Conservation (phyloP, 257 asterid genomes). For the Scutellaria galericulata region DNA sequence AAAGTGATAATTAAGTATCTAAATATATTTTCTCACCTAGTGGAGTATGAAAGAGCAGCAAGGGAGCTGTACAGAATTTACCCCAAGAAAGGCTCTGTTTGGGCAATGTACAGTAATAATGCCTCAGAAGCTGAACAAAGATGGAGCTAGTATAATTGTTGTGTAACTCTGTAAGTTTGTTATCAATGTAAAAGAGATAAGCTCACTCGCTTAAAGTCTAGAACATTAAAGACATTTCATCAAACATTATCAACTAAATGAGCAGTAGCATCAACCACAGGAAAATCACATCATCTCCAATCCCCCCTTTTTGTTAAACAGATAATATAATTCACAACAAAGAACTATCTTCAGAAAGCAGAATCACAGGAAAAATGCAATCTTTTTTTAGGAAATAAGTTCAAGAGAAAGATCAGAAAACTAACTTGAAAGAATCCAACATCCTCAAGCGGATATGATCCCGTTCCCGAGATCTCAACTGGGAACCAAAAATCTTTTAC, state of each 20-base stretch:
- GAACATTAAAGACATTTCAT: background rate
- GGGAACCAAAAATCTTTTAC: background rate
- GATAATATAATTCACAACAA: background rate
- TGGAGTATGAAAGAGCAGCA: slow-evolving; percentile 72
- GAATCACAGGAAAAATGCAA: slow-evolving; percentile 14
- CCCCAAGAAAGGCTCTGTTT: slow-evolving; percentile 85
- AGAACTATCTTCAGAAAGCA: background rate
- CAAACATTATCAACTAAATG: background rate
- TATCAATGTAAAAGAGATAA: background rate
- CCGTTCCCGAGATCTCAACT: slow-evolving; percentile 11
- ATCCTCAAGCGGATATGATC: slow-evolving; percentile 48
- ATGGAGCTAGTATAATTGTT: background rate
- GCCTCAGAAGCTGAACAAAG: slow-evolving; percentile 37
- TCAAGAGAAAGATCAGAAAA: slow-evolving; percentile 30
- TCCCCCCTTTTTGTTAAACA: no score
- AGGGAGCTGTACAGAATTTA: slow-evolving; percentile 68
- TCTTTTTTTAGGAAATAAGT: background rate
- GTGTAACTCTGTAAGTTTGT: background rate
- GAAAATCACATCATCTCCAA: background rate
- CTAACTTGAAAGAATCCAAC: slow-evolving; percentile 52
- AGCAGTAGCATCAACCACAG: background rate
- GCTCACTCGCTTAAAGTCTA: background rate
- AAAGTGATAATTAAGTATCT: slow-evolving; percentile 51
- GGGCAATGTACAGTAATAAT: slow-evolving; percentile 63
- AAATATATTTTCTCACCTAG: slow-evolving; percentile 75